phyloP scores from a whole-genome alignment of 495 filamentous ascomycete genomes.

The Aspergillus wentii region DNA sequence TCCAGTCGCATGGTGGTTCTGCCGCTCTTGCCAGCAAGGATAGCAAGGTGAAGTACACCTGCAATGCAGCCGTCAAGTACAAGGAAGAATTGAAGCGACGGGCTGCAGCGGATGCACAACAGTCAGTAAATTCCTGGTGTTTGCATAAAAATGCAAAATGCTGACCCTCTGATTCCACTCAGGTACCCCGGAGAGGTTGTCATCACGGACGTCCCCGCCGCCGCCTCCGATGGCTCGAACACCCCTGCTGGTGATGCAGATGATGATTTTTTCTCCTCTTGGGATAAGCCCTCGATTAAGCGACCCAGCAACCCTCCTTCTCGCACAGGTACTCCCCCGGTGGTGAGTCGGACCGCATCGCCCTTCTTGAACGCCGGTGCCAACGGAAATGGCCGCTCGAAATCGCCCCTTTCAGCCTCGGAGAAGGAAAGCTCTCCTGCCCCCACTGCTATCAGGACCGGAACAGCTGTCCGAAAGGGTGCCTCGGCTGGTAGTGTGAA shows the following conservation, averaged over 20 bases:
- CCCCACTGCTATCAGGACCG: slow-evolving; percentile 65
- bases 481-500: slow-evolving; percentile 53
- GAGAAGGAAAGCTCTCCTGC: slow-evolving; percentile 45
- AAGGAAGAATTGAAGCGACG: slow-evolving; percentile 90
- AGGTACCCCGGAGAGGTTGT: slow-evolving; percentile 86
- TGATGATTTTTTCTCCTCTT: slow-evolving; percentile 97
- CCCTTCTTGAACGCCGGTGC: slow-evolving; percentile 76
- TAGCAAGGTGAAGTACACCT: slow-evolving; percentile 93
- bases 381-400: slow-evolving; percentile 67
- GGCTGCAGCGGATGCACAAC: slow-evolving; percentile 71
- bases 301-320: slow-evolving; percentile 91
- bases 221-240: slow-evolving; percentile 54
- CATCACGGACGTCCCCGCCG: slow-evolving; percentile 67
- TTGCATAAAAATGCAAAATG: slow-evolving; percentile 3
- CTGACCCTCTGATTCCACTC: slow-evolving; percentile 14
- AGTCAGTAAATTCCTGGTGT: slow-evolving; percentile 44
- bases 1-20: slow-evolving; percentile 90
- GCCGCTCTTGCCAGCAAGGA: slow-evolving; percentile 95
- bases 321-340: slow-evolving; percentile 81
- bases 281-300: slow-evolving; percentile 98
- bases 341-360: slow-evolving; percentile 76
- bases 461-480: slow-evolving; percentile 71
- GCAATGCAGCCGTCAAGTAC: slow-evolving; percentile 84
- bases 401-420: slow-evolving; percentile 71
- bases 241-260: slow-evolving; percentile 74